A percentile compares a stretch with the other conserved stretches of the same genome.
phyloP scores from a whole-genome alignment of 1,139 yeast species.

The Candida neerlandica region DNA sequence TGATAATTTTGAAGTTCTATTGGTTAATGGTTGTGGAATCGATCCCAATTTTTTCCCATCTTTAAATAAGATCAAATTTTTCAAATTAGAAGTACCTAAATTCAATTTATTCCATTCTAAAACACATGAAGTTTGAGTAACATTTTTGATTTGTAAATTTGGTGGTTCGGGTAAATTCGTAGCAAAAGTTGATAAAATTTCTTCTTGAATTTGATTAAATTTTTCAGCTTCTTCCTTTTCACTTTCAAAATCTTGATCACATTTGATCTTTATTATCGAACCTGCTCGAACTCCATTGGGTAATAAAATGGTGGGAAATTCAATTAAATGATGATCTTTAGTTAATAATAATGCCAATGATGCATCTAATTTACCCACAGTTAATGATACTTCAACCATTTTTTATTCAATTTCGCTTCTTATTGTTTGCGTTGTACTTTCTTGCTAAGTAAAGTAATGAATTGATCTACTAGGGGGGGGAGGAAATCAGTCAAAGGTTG shows the following conservation, averaged over 20 bases:
- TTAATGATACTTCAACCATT: conserved; percentile 89
- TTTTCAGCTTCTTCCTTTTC: conserved; percentile 61
- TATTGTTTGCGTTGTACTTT: neutral
- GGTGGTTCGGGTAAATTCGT: conserved; percentile 74
- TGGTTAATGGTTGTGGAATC: conserved; percentile 81
- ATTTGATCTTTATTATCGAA: conserved; percentile 83
- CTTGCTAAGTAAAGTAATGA: neutral
- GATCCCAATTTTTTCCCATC: conserved; percentile 80
- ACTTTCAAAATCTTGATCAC: conserved; percentile 76
- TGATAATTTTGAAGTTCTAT: conserved; percentile 82
- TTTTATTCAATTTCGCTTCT: conserved; percentile 19
- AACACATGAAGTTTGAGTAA: conserved; percentile 93
- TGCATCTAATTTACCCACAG: conserved; percentile 96
- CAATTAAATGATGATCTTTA: conserved; percentile 90
- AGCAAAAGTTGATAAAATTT: conserved; percentile 75
- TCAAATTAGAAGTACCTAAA: conserved; percentile 80
- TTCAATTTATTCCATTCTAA: conserved; percentile 90
- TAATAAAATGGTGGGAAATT: conserved; percentile 88
- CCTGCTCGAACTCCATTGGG: conserved; percentile 95
- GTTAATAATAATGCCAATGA: conserved; percentile 89
- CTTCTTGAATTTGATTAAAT: conserved; percentile 71
- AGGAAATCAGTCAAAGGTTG: neutral
- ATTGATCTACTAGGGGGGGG: neutral
- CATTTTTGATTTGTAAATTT: conserved; percentile 67
- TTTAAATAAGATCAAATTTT: conserved; percentile 75